A percentile compares a stretch with the other conserved stretches of the same genome.
Evolutionary conservation across 2,329 filamentous ascomycete genomes (phyloP).

Genomic region (Talaromyces sp.): DNA sequence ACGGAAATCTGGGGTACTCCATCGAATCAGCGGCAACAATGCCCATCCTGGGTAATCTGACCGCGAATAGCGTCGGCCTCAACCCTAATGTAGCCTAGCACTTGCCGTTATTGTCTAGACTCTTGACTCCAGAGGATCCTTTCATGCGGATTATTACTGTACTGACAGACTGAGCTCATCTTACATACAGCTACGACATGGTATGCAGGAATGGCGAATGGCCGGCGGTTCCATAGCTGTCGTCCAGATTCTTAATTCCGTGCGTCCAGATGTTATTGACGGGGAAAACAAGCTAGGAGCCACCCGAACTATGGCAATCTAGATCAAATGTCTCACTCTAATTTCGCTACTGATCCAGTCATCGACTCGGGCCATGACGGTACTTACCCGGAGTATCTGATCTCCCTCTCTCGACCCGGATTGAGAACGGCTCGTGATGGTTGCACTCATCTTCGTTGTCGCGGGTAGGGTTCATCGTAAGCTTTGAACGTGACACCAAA

Average conservation of each 20-base stretch:
- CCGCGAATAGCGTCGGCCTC: neutral
- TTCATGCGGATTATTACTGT: neutral
- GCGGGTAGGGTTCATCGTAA: neutral
- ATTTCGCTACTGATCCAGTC: neutral
- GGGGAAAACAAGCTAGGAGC: neutral
- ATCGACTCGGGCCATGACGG: no score
- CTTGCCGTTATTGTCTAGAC: neutral
- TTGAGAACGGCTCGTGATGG: neutral
- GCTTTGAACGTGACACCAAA: neutral
- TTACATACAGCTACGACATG: conserved; percentile 2
- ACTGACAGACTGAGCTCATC: neutral
- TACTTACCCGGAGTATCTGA: neutral
- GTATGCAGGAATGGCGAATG: conserved; percentile 3
- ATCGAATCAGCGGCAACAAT: conserved; percentile 7
- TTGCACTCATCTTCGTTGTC: neutral
- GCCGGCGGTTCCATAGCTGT: neutral
- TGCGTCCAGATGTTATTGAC: neutral
- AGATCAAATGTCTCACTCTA: conserved; percentile 10
- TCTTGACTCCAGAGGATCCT: neutral
- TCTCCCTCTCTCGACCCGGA: neutral
- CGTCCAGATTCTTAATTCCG: neutral
- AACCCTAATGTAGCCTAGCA: neutral
- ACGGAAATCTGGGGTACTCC: conserved; percentile 9
- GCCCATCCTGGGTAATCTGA: neutral
- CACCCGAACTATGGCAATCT: neutral